Evolutionary conservation across 306 rosid species (phyloP), one percentile per base, ranked within the genome.

Genomic region (Clitoria ternatea): DNA sequence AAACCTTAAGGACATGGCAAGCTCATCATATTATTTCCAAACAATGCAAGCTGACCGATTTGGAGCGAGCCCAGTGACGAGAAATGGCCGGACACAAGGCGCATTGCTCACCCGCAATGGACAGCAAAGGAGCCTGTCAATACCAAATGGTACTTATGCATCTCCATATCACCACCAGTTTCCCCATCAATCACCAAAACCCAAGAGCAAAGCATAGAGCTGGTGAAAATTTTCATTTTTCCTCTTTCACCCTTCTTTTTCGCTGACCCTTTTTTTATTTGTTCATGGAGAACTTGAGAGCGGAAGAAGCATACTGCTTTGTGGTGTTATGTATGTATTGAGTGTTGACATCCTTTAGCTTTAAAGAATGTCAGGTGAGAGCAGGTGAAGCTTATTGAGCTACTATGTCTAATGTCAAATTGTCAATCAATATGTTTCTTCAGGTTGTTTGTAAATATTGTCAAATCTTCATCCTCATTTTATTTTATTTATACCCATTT

Each of bases 1-100:
- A 61, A 87, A 82, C 83, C 97, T 93, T 6, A 93, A 90, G 83
- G 98, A 93, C 85, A 90, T 93, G 97, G 98, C 97, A 35, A 90
- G 97, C 84, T 90, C 97, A 37, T 93, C 97, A 2, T 93, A 93
- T 61, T 88, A 85, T 73, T 93, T 90, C 79, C 98, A 93, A 79
- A 78, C 96, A 15, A 84, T 90, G 88, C 87, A 87, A 73, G 82
- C 82, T 3, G 97, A 90, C 68, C 91, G 96, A 4, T 35, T 82
- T 7, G 68, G 88, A 19, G 86, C 90, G 0, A 92, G 95, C 81
- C 96, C 96, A 0, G 86, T 83, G 45, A 67, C 92, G 20, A 76
- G 92, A 82, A 88, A 82, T n/a, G 85, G 85, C 12, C 83, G 86
- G 50, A 53, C 78, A 2, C 96, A 78, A 56, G 97, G 82, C 22